Percentiles rank a stretch among this genome's conserved stretches.
Evolutionary conservation across 306 rosid genomes (phyloP).

Genomic region (Calophaca sinica): DNA sequence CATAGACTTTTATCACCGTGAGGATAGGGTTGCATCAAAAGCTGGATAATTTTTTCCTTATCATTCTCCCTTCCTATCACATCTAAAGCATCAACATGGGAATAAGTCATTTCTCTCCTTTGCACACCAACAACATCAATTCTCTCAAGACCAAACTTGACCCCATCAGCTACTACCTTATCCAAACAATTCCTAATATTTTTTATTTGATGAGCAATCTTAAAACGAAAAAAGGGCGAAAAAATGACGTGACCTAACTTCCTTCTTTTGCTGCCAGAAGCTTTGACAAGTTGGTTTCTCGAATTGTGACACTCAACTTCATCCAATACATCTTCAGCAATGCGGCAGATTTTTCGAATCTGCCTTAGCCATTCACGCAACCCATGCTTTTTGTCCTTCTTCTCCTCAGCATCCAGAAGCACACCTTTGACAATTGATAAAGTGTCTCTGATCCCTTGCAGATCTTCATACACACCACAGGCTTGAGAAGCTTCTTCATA

Average conservation of each 20-base stretch:
- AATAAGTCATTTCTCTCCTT: slow-evolving; percentile 11
- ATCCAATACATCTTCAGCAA: slow-evolving; percentile 16
- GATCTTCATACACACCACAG: too few relatives aligned
- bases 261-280: background rate
- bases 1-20: too few relatives aligned
- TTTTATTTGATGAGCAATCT: background rate
- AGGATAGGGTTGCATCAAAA: too few relatives aligned
- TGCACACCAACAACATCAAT: background rate
- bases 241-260: slow-evolving; percentile 8
- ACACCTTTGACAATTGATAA: too few relatives aligned
- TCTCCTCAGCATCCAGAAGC: too few relatives aligned
- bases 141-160: slow-evolving; percentile 1
- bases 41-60: too few relatives aligned
- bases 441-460: too few relatives aligned
- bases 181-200: background rate
- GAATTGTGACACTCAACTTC: background rate
- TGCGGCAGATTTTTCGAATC: background rate
- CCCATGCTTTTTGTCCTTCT: too few relatives aligned
- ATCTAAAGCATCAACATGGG: too few relatives aligned
- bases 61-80: too few relatives aligned
- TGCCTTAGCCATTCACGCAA: too few relatives aligned
- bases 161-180: background rate
- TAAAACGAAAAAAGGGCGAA: background rate
- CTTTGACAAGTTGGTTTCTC: background rate
- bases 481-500: too few relatives aligned